Base-by-base conservation (phyloP, 345 rosid species). In the Lepidium aucheri region DNA sequence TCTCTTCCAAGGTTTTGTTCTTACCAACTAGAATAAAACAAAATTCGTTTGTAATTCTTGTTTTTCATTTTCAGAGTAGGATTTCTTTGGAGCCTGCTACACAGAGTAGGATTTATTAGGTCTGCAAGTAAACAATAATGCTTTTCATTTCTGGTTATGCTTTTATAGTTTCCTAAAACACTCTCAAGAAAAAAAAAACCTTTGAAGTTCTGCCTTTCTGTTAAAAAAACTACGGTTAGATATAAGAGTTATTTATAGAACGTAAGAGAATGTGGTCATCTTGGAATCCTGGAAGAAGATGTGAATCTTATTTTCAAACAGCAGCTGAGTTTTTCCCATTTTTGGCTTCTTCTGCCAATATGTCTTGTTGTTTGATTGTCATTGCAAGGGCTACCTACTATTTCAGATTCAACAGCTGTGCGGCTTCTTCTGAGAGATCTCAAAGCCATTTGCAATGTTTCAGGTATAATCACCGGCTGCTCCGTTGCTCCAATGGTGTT, bases 391-490 rank as follows among this genome's bases (percentile, higher is more conserved):
- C 30, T 70, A 39, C 51, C 80, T 53, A 6, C 80, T 28, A 63
- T 40, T 70, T 87, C 96, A 41, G 85, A 70, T 72, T 68, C 69
- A 34, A 67, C 17, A 52, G 69, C 67, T 58, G 81, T 82, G 74
- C 77, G 74, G 78, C 80, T 85, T 70, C 80, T 85, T 62, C 87
- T 68, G 11, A 85, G 65, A 17, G 95, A 78, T 69, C 84, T 87
- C 39, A 89, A 63, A 28, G 88, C 90, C 79, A 75, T 63, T 60
- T 84, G 83, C 80, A 89, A 76, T 14, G 92, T 84, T 73, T 87
- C 95, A 9, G 91, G 75, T 32, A 72, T 65, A 10, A 79, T 76
- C 11, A 75, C 30, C 16, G 83, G 75, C 63, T 83, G 91, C 41
- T 82, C 85, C 1, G 65, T 34, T 26, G 65, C 50, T 62, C 79